Evolutionary conservation across 164 flowering plant species (phyloP).

Genomic region (Liriodendron chinense): DNA sequence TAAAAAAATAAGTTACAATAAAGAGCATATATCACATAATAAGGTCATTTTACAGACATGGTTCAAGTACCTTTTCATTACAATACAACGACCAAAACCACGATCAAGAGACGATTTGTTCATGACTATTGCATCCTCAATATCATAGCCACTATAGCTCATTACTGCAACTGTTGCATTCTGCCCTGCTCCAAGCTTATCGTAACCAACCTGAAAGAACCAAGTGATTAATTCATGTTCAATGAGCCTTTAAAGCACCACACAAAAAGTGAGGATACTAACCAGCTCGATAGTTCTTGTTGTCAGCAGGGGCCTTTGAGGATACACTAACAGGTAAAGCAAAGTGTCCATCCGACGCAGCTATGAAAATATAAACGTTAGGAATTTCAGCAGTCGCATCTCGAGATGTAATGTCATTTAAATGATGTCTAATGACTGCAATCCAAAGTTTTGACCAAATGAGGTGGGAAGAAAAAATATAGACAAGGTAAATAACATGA

Average conservation of each 20-base stretch:
- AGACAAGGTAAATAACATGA: neutral
- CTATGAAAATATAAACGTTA: slow-evolving; percentile 29
- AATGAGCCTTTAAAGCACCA: neutral
- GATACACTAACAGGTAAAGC: slow-evolving; percentile 89
- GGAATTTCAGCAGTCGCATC: neutral
- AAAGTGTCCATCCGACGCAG: slow-evolving; percentile 79
- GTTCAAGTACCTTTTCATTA: slow-evolving; percentile 63
- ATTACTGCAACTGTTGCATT: slow-evolving; percentile 99
- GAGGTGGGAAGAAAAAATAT: neutral
- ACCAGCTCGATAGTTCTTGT: slow-evolving; percentile 97
- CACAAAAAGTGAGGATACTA: slow-evolving; percentile 18
- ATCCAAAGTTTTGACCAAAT: neutral
- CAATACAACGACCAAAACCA: slow-evolving; percentile 97
- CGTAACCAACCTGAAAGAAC: slow-evolving; percentile 70
- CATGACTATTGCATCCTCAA: slow-evolving; percentile 99
- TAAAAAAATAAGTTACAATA: neutral
- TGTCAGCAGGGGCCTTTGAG: slow-evolving; percentile 91
- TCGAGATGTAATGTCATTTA: neutral
- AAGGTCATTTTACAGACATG: neutral
- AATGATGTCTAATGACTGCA: neutral
- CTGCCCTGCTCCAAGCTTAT: slow-evolving; percentile 98
- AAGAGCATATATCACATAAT: neutral
- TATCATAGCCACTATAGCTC: slow-evolving; percentile 98
- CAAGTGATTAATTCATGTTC: slow-evolving; percentile 4
- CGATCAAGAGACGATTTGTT: slow-evolving; percentile 96